Base-by-base conservation (phyloP, 2,329 filamentous ascomycete genomes). In the Metarhizium album region DNA sequence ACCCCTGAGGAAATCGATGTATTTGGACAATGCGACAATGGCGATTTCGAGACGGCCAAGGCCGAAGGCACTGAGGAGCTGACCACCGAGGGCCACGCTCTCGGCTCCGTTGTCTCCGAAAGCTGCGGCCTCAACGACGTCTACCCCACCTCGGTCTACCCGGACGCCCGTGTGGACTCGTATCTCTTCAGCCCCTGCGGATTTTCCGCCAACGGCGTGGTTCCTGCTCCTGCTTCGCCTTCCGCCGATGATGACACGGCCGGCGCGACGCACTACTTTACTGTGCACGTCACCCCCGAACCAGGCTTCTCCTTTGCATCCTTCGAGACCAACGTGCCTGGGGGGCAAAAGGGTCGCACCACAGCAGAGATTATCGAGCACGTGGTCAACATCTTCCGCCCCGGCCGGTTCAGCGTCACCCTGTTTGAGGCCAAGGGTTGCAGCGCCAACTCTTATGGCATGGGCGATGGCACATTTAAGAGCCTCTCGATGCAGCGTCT, bases 151-250 rank as follows among this genome's bases (percentile, higher is more conserved):
- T 83, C 82, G 53, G 84, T 86, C 67, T 97, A 95, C 64, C 90
- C 93, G 0, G 91, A 96, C 59, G 87, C 93, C 22, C 86, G 88
- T 53, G 88, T 98, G 58, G 93, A 98, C 60, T 89, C 93, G 22
- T 98, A 97, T 67, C 80, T 96, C 50, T 98, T 98, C 74, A 90
- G 87, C 1, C 93, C 93, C 0, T 98, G 93, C 63, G 93, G 93
- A 52, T 98, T 95, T 70, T 96, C 90, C 6, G 93, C 93, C 66
- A 98, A 98, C 63, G 93, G 90, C 49, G 90, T 98, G 20, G 80
- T 98, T 42, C 93, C 93, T 6, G 84, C 89, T 46, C 83, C 93
- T 6, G 84, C 89, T 46, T 82, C 87, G 0, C 72, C 78, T 14
- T 72, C 58, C 3, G 46, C 50, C 14, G 45, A 59, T 45, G 53